Conservation (phyloP, 257 asterid genomes). For the Solanum dulcamara region DNA sequence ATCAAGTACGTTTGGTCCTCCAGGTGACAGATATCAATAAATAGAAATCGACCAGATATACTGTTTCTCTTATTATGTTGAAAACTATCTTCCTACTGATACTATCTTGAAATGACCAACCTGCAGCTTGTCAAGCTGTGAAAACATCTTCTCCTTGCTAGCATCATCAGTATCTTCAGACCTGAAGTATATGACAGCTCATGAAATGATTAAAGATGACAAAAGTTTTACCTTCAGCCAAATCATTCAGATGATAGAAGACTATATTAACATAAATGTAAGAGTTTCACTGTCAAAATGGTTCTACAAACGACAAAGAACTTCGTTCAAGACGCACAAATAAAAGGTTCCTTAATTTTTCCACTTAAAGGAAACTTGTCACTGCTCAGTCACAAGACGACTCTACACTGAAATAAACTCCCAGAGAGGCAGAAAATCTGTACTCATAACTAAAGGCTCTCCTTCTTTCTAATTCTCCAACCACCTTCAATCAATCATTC, state of each 20-base stretch:
- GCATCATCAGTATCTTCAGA: conserved; percentile 27
- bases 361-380: not conserved
- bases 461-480: not conserved
- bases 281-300: not conserved
- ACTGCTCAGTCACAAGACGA: not conserved
- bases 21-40: not conserved
- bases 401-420: not conserved
- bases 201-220: not conserved
- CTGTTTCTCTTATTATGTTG: not conserved
- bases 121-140: conserved; percentile 61
- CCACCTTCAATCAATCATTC: not conserved
- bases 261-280: not conserved
- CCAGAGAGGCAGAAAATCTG: not conserved
- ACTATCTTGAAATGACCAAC: conserved; percentile 19
- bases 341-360: not conserved
- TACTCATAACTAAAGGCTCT: not conserved
- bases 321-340: not conserved
- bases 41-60: not conserved
- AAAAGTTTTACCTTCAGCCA: not conserved
- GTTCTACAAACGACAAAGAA: not conserved
- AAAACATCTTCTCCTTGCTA: conserved; percentile 27
- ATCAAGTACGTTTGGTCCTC: not conserved
- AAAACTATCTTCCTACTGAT: not conserved
- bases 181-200: conserved; percentile 29
- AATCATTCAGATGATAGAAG: not conserved